Evolutionary conservation across 2,329 filamentous ascomycete species (phyloP), one percentile per base, ranked within the genome.

Genomic region (Colletotrichum musicola): DNA sequence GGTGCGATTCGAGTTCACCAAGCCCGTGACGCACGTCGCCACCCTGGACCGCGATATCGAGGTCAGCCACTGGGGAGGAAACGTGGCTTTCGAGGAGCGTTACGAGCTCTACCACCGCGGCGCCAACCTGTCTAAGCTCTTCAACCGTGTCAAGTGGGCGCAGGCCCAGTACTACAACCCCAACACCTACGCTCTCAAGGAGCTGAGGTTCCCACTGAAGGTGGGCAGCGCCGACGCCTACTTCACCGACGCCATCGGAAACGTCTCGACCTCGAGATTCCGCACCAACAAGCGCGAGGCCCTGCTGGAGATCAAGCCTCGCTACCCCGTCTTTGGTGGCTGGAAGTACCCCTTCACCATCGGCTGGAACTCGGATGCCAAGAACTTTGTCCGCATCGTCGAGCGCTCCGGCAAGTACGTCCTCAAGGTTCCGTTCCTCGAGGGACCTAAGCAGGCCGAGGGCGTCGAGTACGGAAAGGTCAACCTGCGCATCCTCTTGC

Each of bases 281-380:
- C 88, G 95, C 71, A 89, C 86, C 73, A 93, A 89, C 78, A 88
- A 87, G 77, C 90, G 92, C 22, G 93, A 95, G 80, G 92, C 93
- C n/a, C 83, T 92, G 49, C 87, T 99, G 30, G 95, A 98, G 80
- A 86, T 98, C 71, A 96, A 95, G 85, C 96, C 96, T 20, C 90
- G 96, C 60, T 99, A 97, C 80, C 96, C 96, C n/a, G 80, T 99
- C 25, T 99, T 98, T 75, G 96, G 96, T 69, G 94, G 93, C 69
- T 99, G 96, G 96, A 97, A 97, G 81, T 98, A 98, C 81, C 96
- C 93, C 72, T 99, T 98, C 85, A 93, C 92, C 68, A 90, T 98
- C 65, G 96, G 96, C 73, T 99, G 96, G 96, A 97, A 98, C 82
- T 91, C 93, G 60, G 90, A 97, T 73, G 86, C 97, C 30, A 89